phyloP scores from a whole-genome alignment of 192 early-diverging fungal species.

The Mortierella hygrophila region DNA sequence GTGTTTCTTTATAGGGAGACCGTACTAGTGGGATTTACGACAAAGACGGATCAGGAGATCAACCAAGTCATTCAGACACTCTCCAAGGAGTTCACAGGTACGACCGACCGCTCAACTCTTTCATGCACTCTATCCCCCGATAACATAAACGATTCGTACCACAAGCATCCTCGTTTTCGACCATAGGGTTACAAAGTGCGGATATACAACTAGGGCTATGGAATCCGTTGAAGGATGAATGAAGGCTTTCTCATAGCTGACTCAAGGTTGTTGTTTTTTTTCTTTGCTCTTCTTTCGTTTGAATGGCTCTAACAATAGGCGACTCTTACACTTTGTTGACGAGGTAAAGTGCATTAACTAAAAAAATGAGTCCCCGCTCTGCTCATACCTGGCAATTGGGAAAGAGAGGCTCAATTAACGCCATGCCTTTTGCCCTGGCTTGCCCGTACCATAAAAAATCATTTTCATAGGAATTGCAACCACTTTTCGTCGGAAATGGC shows the following conservation, averaged over 20 bases:
- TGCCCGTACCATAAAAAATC: neutral
- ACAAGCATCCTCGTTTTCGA: neutral
- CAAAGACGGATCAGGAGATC: conserved; percentile 46
- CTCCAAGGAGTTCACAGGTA: conserved; percentile 55
- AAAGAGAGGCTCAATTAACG: conserved; percentile 6
- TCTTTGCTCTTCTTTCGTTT: neutral
- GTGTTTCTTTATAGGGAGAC: conserved; percentile 52
- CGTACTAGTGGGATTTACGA: conserved; percentile 47
- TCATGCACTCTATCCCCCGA: neutral
- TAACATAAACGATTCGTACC: neutral
- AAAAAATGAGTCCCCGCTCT: neutral
- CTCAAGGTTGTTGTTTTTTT: neutral
- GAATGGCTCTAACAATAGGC: conserved; percentile 37
- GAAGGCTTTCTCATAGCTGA: neutral
- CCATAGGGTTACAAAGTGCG: too few species aligned
- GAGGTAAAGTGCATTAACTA: conserved; percentile 25
- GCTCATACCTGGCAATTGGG: neutral
- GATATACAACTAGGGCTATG: neutral
- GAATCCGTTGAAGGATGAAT: neutral
- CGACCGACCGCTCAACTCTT: too few species aligned
- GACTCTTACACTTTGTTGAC: conserved; percentile 43
- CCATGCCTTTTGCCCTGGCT: neutral
- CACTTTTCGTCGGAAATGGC: conserved; percentile 57
- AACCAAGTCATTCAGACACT: conserved; percentile 46
- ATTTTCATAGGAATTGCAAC: conserved; percentile 37